phyloP scores from a whole-genome alignment of 768 basidiomycete genomes.

The Lactifluus echinatus region DNA sequence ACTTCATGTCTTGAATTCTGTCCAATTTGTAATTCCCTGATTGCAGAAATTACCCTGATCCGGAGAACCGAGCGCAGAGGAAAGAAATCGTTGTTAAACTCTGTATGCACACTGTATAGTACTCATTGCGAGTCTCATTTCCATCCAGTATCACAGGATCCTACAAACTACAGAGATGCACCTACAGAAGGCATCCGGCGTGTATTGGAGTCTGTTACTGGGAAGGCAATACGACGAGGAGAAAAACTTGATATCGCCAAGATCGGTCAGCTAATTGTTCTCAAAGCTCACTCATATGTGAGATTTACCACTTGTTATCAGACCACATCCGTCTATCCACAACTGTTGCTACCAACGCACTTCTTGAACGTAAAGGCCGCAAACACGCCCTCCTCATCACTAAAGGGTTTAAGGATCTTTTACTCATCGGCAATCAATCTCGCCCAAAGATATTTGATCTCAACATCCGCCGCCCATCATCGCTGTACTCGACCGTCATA shows the following conservation, averaged over 20 bases:
- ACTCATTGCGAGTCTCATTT: neutral
- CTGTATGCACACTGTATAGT: conserved; percentile 34
- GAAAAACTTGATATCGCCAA: conserved; percentile 63
- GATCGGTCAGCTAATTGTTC: conserved; percentile 47
- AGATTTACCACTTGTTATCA: conserved; percentile 24
- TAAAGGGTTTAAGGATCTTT: conserved; percentile 82
- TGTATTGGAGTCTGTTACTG: conserved; percentile 70
- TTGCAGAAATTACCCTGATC: conserved; percentile 64
- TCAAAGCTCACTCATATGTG: neutral
- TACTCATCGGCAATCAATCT: conserved; percentile 91
- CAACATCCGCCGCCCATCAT: conserved; percentile 69
- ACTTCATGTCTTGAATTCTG: neutral
- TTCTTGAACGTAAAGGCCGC: conserved; percentile 91
- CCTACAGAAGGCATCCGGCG: conserved; percentile 91
- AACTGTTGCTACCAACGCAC: conserved; percentile 93
- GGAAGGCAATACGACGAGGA: conserved; percentile 58
- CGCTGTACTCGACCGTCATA: conserved; percentile 69
- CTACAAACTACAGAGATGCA: conserved; percentile 80
- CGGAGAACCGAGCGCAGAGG: conserved; percentile 46
- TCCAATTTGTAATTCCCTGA: neutral
- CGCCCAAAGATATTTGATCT: conserved; percentile 93
- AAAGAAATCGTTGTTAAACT: conserved; percentile 90
- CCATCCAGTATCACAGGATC: conserved; percentile 75
- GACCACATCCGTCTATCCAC: conserved; percentile 90
- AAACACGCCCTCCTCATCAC: conserved; percentile 89